A percentile compares a stretch with the other conserved stretches of the same genome.
Conservation (phyloP, 2,329 filamentous ascomycete species). For the Penicillium hesseltinei region DNA sequence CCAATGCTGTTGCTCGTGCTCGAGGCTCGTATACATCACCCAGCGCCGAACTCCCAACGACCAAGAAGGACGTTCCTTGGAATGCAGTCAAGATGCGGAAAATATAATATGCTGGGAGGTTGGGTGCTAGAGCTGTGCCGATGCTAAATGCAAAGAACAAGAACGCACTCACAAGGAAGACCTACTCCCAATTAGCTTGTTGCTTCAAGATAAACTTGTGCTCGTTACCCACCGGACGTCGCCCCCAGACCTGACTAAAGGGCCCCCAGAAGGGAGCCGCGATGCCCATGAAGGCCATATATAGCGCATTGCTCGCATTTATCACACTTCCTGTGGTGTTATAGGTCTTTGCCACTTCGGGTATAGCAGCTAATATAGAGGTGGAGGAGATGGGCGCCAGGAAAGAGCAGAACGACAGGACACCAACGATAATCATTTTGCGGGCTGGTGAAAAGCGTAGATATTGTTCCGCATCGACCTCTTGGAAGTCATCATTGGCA, state of each 20-base stretch:
- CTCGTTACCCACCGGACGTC: constrained; percentile 51
- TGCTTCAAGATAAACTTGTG: background rate
- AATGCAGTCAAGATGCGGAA: constrained; percentile 74
- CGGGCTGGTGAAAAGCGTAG: constrained; percentile 59
- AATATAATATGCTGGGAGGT: constrained; percentile 68
- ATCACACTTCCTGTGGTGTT: constrained; percentile 66
- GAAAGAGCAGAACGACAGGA: constrained; percentile 73
- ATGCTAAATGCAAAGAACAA: constrained; percentile 69
- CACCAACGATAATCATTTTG: constrained; percentile 65
- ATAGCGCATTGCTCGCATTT: constrained; percentile 72
- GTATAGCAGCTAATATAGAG: constrained; percentile 68
- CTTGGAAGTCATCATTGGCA: constrained; percentile 33
- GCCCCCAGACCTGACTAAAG: constrained; percentile 63
- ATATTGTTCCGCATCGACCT: constrained; percentile 58
- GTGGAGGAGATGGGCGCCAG: constrained; percentile 73
- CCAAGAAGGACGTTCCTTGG: constrained; percentile 71
- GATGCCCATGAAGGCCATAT: constrained; percentile 71
- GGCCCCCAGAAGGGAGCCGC: constrained; percentile 71
- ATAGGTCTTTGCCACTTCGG: constrained; percentile 68
- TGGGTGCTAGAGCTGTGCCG: constrained; percentile 69
- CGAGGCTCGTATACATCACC: constrained; percentile 66
- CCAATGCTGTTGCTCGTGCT: constrained; percentile 68
- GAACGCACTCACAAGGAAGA: constrained; percentile 58
- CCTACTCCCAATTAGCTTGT: constrained; percentile 36
- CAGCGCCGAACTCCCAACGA: constrained; percentile 68